Percentiles rank a stretch among this genome's conserved stretches.
Evolutionary conservation across 805 yeast species (phyloP).

Genomic region (Cyberlindnera euphorbiiphila): DNA sequence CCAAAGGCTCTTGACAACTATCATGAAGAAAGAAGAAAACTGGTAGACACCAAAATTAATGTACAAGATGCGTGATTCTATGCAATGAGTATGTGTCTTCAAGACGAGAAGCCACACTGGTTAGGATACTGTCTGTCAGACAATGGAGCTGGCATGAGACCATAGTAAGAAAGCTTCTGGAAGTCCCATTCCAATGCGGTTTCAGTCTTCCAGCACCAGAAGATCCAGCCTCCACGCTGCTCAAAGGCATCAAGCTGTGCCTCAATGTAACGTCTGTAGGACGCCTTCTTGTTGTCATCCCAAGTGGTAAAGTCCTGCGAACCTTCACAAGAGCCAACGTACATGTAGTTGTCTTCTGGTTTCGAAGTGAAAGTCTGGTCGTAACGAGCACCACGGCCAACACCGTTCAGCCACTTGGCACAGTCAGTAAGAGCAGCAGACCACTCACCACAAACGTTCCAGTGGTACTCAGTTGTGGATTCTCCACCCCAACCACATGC

Average conservation of each 20-base stretch:
- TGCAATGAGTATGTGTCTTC: too few relatives aligned
- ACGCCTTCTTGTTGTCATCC: slow-evolving; percentile 51
- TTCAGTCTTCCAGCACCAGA: slow-evolving; percentile 95
- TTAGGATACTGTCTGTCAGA: slow-evolving; percentile 61
- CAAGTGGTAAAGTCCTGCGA: slow-evolving; percentile 48
- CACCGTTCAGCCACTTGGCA: slow-evolving; percentile 85
- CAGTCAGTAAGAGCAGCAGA: slow-evolving; percentile 92
- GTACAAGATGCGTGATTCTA: too few relatives aligned
- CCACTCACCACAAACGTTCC: slow-evolving; percentile 86
- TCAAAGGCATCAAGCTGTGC: slow-evolving; percentile 88
- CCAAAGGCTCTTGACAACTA: too few relatives aligned
- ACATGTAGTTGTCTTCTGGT: slow-evolving; percentile 34
- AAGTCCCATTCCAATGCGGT: slow-evolving; percentile 82
- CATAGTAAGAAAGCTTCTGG: slow-evolving; percentile 49
- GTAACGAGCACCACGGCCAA: slow-evolving; percentile 75
- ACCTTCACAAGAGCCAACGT: slow-evolving; percentile 61
- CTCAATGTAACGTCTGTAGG: slow-evolving; percentile 71
- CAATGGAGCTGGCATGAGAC: slow-evolving; percentile 80
- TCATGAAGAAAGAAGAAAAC: background rate
- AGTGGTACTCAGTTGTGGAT: slow-evolving; percentile 52
- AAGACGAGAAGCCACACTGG: slow-evolving; percentile 44
- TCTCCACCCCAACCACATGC: slow-evolving; percentile 51
- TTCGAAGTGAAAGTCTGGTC: slow-evolving; percentile 47
- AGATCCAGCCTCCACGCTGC: slow-evolving; percentile 79
- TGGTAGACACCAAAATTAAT: too few relatives aligned